A percentile compares a stretch with the other conserved stretches of the same genome.
Evolutionary conservation across 2,329 filamentous ascomycete species (phyloP).

Genomic region (Botrytis byssoidea): DNA sequence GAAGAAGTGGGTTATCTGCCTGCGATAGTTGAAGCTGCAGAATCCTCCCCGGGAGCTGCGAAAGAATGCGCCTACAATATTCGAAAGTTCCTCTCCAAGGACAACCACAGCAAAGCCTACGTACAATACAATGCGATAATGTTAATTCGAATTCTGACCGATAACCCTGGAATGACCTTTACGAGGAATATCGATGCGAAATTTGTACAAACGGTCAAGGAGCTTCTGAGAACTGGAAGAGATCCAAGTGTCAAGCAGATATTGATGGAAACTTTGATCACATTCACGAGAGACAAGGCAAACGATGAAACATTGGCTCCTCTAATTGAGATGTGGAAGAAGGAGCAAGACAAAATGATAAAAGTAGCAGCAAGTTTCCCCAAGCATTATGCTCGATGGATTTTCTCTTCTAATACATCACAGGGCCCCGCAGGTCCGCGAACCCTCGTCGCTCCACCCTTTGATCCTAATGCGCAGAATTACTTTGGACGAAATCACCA

Average conservation of each 20-base stretch:
- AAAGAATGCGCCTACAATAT: slow-evolving; percentile 77
- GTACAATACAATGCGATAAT: slow-evolving; percentile 96
- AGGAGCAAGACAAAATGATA: slow-evolving; percentile 68
- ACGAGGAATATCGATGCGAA: slow-evolving; percentile 87
- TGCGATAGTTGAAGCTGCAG: slow-evolving; percentile 89
- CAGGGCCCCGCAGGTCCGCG: slow-evolving; percentile 40
- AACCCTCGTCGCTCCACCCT: slow-evolving; percentile 46
- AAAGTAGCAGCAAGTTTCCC: slow-evolving; percentile 45
- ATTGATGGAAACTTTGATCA: slow-evolving; percentile 80
- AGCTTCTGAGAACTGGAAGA: slow-evolving; percentile 66
- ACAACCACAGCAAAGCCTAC: slow-evolving; percentile 63
- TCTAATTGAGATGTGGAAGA: slow-evolving; percentile 84
- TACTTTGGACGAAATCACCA: slow-evolving; percentile 51
- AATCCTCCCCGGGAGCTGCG: slow-evolving; percentile 84
- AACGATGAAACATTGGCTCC: slow-evolving; percentile 70
- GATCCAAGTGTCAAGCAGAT: slow-evolving; percentile 82
- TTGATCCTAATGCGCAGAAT: slow-evolving; percentile 39
- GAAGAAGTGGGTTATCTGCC: slow-evolving; percentile 93
- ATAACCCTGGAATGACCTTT: slow-evolving; percentile 88
- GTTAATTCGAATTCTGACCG: slow-evolving; percentile 85
- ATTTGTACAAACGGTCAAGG: slow-evolving; percentile 74
- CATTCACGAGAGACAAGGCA: slow-evolving; percentile 64
- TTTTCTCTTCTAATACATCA: slow-evolving; percentile 8
- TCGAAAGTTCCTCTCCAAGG: slow-evolving; percentile 75
- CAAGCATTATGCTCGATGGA: background rate